These are phyloP conservation scores for Coemansia sp. DNA, from an alignment of 192 early-diverging fungal genomes.

Conservation along the genomic window DNA sequence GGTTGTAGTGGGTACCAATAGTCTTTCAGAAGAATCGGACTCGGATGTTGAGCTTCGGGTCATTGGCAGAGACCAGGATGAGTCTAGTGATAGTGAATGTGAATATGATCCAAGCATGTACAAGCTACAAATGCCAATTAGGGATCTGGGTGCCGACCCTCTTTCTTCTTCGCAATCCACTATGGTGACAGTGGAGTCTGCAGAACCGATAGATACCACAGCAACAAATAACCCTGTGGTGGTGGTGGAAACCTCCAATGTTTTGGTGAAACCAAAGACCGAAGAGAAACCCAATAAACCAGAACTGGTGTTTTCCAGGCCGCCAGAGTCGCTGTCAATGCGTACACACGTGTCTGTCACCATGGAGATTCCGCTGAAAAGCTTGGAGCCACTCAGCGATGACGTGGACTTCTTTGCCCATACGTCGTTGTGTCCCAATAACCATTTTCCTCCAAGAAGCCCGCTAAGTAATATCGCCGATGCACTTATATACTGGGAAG, in stretches of 20 bases:
- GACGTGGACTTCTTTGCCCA: constrained; percentile 19
- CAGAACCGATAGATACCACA: background rate
- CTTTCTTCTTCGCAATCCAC: background rate
- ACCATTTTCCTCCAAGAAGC: background rate
- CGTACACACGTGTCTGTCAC: constrained; percentile 41
- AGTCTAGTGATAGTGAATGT: constrained; percentile 7
- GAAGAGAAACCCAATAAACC: background rate
- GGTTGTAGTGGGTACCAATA: constrained; percentile 23
- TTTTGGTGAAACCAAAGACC: background rate
- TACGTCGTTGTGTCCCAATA: constrained; percentile 24
- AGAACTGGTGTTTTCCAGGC: constrained; percentile 19
- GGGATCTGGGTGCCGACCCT: background rate
- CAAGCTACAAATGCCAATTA: background rate
- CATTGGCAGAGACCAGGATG: constrained; percentile 2
- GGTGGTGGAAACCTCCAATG: background rate
- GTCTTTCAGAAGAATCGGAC: background rate
- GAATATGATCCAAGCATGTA: constrained; percentile 49
- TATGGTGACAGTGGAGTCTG: background rate
- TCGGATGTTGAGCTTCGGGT: background rate
- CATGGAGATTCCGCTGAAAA: constrained; percentile 8
- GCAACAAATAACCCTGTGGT: background rate
- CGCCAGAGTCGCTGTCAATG: constrained; percentile 48
- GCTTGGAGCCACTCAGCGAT: constrained; percentile 17
- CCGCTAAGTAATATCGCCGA: constrained; percentile 30
- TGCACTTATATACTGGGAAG: constrained; percentile 35